phyloP scores from a whole-genome alignment of 2,329 filamentous ascomycete genomes.

The Cladorrhinum sp. region DNA sequence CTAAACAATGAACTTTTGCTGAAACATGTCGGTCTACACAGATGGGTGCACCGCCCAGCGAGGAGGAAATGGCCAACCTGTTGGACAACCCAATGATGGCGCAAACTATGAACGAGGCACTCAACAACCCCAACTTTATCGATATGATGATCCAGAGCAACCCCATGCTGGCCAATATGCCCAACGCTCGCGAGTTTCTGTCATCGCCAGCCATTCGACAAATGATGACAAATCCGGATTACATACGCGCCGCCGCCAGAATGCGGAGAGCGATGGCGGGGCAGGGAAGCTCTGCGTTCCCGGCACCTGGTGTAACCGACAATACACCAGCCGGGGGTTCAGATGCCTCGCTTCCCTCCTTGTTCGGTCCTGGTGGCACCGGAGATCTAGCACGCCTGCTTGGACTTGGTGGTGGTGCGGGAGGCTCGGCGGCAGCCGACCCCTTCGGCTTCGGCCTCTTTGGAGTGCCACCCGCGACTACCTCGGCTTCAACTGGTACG shows the following conservation, averaged over 20 bases:
- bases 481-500: background rate
- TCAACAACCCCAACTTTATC: constrained; percentile 91
- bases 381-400: constrained; percentile 13
- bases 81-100: constrained; percentile 85
- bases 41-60: constrained; percentile 85
- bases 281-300: constrained; percentile 61
- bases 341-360: constrained; percentile 36
- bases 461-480: constrained; percentile 64
- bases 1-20: constrained; percentile 8
- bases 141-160: constrained; percentile 94
- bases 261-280: constrained; percentile 72
- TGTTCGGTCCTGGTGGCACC: background rate
- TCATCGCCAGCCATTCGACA: constrained; percentile 83
- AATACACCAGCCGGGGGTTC: constrained; percentile 59
- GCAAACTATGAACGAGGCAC: constrained; percentile 86
- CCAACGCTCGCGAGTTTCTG: constrained; percentile 78
- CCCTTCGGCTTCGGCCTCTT: constrained; percentile 52
- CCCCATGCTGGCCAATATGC: constrained; percentile 73
- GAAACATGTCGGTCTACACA: constrained; percentile 36
- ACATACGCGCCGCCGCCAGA: constrained; percentile 76
- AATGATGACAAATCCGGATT: constrained; percentile 89
- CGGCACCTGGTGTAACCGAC: constrained; percentile 88
- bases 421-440: constrained; percentile 32
- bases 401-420: constrained; percentile 19
- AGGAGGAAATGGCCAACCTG: constrained; percentile 79